Conservation (phyloP, 2,329 filamentous ascomycete genomes). For the Rosellinia necatrix region DNA sequence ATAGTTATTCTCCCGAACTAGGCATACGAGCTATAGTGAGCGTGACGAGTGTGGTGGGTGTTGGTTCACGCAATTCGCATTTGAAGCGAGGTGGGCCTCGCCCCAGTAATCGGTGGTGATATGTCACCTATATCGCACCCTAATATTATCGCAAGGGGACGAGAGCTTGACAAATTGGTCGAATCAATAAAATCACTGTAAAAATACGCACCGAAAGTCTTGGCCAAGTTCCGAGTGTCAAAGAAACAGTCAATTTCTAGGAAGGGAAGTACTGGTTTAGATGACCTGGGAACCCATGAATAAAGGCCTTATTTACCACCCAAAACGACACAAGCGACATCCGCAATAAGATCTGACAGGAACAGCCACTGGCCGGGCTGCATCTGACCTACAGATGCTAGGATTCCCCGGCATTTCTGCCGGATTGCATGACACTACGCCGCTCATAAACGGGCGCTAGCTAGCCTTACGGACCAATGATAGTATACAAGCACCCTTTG, state of each 20-base stretch:
- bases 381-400: constrained; percentile 21
- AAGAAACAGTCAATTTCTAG: constrained; percentile 14
- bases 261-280: background rate
- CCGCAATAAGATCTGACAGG: constrained; percentile 23
- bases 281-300: background rate
- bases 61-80: background rate
- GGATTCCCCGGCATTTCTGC: constrained; percentile 22
- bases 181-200: constrained; percentile 13
- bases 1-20: no score
- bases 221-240: constrained; percentile 9
- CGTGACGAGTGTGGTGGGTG: constrained; percentile 16
- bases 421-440: constrained; percentile 13
- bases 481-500: background rate
- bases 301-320: no score
- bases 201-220: constrained; percentile 5
- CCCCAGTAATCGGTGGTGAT: constrained; percentile 14
- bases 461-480: constrained; percentile 2
- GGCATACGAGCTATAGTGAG: constrained; percentile 22
- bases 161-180: constrained; percentile 26
- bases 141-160: constrained; percentile 16
- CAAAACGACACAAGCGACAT: no score
- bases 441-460: constrained; percentile 14
- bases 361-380: constrained; percentile 19
- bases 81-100: constrained; percentile 18
- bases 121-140: constrained; percentile 21